Percentiles rank a stretch among this genome's conserved stretches.
Conservation (phyloP, 2,329 filamentous ascomycete genomes). For the Cladosporium cucumerinum region DNA sequence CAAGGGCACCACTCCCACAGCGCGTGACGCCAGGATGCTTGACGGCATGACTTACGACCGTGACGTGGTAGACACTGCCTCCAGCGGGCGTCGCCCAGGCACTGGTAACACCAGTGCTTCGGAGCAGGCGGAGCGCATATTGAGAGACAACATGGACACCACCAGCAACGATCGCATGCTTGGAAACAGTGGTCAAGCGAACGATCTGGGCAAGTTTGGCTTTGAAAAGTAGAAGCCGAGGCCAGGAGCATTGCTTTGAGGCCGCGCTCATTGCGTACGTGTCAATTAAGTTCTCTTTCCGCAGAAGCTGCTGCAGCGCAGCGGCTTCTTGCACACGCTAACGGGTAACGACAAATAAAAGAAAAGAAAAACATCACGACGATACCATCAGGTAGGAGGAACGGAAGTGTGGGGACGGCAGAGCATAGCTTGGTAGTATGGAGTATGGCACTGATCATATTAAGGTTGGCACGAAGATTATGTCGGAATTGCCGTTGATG, state of each 20-base stretch:
- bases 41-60: slow-evolving; percentile 48
- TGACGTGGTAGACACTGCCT: slow-evolving; percentile 36
- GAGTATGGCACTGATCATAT: neutral
- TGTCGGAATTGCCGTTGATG: neutral
- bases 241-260: neutral
- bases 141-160: slow-evolving; percentile 57
- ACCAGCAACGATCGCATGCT: slow-evolving; percentile 34
- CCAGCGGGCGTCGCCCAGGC: slow-evolving; percentile 18
- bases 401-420: neutral
- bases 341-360: slow-evolving; percentile 3
- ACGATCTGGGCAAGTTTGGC: slow-evolving; percentile 56
- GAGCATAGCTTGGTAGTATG: slow-evolving; percentile 2
- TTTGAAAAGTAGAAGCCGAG: slow-evolving; percentile 47
- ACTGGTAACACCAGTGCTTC: slow-evolving; percentile 20
- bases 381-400: neutral
- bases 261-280: neutral
- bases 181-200: slow-evolving; percentile 30
- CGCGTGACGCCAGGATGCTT: slow-evolving; percentile 41
- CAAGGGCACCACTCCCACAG: slow-evolving; percentile 33
- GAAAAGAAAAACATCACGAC: neutral
- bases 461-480: neutral
- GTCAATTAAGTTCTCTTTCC: neutral
- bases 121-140: slow-evolving; percentile 63
- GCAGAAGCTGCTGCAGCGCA: neutral
- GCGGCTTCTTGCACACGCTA: neutral